Evolutionary conservation across 352 stramenopile genomes (phyloP), one percentile per base, ranked within the genome.

Genomic region (Pythium coloratum): DNA sequence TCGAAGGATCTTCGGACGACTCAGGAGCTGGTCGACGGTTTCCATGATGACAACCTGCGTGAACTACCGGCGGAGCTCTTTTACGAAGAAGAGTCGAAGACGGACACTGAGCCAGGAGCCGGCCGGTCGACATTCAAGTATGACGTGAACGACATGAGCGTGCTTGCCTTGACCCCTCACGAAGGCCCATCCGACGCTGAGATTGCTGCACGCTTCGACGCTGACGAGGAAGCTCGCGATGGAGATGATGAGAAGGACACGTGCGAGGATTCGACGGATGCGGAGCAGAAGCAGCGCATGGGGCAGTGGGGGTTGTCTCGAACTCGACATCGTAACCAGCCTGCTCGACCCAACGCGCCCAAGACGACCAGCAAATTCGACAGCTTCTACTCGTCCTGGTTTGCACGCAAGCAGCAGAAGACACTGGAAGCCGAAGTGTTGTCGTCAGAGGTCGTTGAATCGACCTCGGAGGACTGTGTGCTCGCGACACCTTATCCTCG

Each of bases 321-420:
- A 44, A 72, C 74, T 14, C 73, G 73, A 18, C 80, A 76, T 1
- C 68, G 63, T 20, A 77, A 72, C 50, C 77, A 74, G 46, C 86
- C 80, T 61, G 65, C 69, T 12, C 71, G 76, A 57, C 70, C 75
- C 13, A 86, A 70, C 0, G 87, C 73, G 20, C 67, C 76, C 57
- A 73, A 76, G 44, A 81, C 72, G 20, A 69, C 76, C 24, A 74
- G 66, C 14, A 79, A 88, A 55, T 89, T 90, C 62, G 82, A 89
- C 60, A 85, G 62, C 32, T 90, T 92, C 70, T 91, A 92, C 72
- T 80, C 80, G 33, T 89, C 81, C 9, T 91, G 78, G 82, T 91
- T 86, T 64, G 82, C 77, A 0, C 84, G 84, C 51, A 92, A 86
- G 73, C 67, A 75, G 5, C 67, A 75, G 5, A 72, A 66, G 26